Evolutionary conservation across 164 flowering plant genomes (phyloP).

Genomic region (Sedum album): DNA sequence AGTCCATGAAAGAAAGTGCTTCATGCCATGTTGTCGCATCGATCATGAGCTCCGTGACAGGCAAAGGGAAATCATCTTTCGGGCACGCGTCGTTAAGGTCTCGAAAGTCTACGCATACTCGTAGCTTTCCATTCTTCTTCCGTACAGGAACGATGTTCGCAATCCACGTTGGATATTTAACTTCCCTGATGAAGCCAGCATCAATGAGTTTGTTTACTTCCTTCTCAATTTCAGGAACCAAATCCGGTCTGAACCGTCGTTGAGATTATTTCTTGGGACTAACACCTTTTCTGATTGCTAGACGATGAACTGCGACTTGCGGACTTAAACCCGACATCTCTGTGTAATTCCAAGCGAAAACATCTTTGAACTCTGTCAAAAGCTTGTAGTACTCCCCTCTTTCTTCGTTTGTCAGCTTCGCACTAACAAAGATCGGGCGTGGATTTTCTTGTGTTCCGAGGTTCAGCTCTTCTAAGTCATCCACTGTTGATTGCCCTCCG

Average conservation of each 20-base stretch:
- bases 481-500: background rate
- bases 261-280: background rate
- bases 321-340: background rate
- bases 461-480: background rate
- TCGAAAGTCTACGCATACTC: background rate
- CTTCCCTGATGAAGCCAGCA: no score
- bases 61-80: background rate
- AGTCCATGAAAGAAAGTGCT: background rate
- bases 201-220: conserved; percentile 5
- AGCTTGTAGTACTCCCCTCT: background rate
- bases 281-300: background rate
- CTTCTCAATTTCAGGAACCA: background rate
- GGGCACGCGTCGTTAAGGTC: background rate
- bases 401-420: background rate
- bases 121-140: background rate
- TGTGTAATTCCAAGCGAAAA: background rate
- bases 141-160: no score
- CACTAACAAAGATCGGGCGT: background rate
- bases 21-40: background rate
- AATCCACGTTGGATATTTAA: no score
- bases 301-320: background rate
- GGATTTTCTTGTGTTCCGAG: background rate
- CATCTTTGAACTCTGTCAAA: background rate
- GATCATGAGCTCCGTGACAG: background rate
- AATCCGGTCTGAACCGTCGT: background rate